Base-by-base conservation (phyloP, 192 early-diverging fungal species). In the Backusella macrospora region DNA sequence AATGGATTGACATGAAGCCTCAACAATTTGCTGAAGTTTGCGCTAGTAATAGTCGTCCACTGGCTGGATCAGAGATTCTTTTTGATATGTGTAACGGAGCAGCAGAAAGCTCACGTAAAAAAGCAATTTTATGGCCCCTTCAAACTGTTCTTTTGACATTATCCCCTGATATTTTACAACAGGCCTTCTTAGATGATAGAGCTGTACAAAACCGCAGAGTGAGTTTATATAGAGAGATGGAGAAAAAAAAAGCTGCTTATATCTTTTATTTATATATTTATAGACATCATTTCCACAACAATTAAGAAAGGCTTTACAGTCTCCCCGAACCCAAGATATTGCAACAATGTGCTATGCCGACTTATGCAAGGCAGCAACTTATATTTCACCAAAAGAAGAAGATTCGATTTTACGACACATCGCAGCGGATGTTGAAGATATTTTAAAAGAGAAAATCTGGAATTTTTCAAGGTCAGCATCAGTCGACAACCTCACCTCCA, bases 1-100 rank as follows among this genome's bases (percentile, higher is more conserved):
- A 90, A 83, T 98, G 94, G 89, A 95, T 98, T 21, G 88, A 93
- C 45, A 85, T 89, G 16, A 96, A 92, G 70, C 90, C 93, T 2
- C 77, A 83, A 12, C 93, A 96, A 59, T 98, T 94, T 74, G 85
- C 90, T 43, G 85, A 87, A 48, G 81, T 96, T 49, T 93, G 91
- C 78, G 83, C 84, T 55, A 87, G 75, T 13, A 76, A 79, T 34
- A 82, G 77, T 49, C 80, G 88, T 8, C 74, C 85, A 34, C 84
- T 88, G 40, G 85, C 86, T 43, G 82, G 85, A 5, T 90, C 93
- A 5, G 92, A 95, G 62, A 80, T 87, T 29, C 84, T 95, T 21
- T 95, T 95, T 76, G 89, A 92, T 68, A 86, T 88, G 40, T 87
- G 91, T 49, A 76, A 68, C 49, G 77, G 91, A 34, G 86, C 90